Evolutionary conservation across 495 filamentous ascomycete species (phyloP).

Genomic region (Aspergillus diversus): DNA sequence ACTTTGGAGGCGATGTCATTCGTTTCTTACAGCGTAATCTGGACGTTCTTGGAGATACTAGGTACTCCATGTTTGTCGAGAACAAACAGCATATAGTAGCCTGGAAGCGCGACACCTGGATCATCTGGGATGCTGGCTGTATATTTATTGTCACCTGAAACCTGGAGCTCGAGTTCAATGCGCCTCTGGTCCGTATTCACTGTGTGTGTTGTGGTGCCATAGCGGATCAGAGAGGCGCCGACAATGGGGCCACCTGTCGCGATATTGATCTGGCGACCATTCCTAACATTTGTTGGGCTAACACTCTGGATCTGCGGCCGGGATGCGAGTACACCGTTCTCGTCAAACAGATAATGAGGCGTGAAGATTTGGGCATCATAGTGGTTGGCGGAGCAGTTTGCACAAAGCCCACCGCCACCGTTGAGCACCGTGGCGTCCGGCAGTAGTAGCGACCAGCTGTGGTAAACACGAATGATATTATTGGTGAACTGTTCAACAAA

Average conservation of each 20-base stretch:
- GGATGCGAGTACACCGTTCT: constrained; percentile 41
- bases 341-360: constrained; percentile 57
- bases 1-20: background rate
- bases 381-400: constrained; percentile 57
- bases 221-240: constrained; percentile 44
- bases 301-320: constrained; percentile 42
- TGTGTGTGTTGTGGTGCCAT: constrained; percentile 56
- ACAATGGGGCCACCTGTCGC: constrained; percentile 9
- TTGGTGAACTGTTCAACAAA: constrained; percentile 44
- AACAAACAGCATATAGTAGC: constrained; percentile 63
- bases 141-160: constrained; percentile 14
- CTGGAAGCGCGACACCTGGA: constrained; percentile 55
- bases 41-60: constrained; percentile 37
- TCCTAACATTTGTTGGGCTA: background rate
- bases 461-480: constrained; percentile 56
- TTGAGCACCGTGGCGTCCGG: constrained; percentile 58
- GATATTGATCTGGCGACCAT: constrained; percentile 37
- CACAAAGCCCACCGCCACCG: constrained; percentile 61
- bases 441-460: constrained; percentile 57
- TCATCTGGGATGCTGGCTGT: constrained; percentile 47
- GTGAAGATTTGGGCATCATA: constrained; percentile 61
- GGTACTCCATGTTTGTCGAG: constrained; percentile 52
- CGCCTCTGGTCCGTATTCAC: constrained; percentile 64
- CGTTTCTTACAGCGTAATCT: constrained; percentile 11
- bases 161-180: constrained; percentile 37